Base-by-base conservation (phyloP, 2,329 filamentous ascomycete species). In the Pseudopyricularia javanii region DNA sequence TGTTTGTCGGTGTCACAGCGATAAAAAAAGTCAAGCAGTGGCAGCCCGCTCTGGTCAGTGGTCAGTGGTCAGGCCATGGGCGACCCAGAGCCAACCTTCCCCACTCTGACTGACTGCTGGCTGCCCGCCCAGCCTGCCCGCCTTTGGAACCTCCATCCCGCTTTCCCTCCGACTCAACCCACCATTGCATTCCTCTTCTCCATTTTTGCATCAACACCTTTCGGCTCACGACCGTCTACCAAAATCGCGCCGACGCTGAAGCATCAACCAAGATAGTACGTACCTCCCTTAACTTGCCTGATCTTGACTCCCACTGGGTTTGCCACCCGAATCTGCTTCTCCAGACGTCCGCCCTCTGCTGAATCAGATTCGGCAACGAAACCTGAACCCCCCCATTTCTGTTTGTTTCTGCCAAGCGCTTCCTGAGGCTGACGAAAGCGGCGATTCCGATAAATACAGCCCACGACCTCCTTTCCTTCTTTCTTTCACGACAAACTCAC, bases 341-440 rank as follows among this genome's bases (percentile, higher is more conserved):
- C 37, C 24, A n/a, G n/a, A n/a, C 17, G 5, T 43, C n/a, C 24
- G 9, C 11, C 37, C 24, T n/a, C 37, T 43, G 37, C 24, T 48
- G 47, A 48, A 48, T 48, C 47, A 48, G 24, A 28, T 32, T 28
- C 47, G 14, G 24, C 28, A 17, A 24, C 47, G 24, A 43, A 28
- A 55, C 53, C 51, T n/a, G n/a, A n/a, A 50, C 49, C 22, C 49
- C 14, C 45, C 37, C n/a, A n/a, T n/a, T 55, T 55, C 54, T 53
- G 1, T 48, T 17, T n/a, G 24, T 8, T 56, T 56, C 50, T 40
- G 51, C 47, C 12, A 48, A 50, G 48, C 30, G 43, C 51, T 54
- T 37, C 40, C 34, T 43, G 28, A 45, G 47, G 35, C 33, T 48
- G 28, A 48, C 47, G 20, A 43, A 43, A 43, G 17, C 37, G 37